Conservation (phyloP, 78 protist genomes). For the Cavenderia fasciculata region DNA sequence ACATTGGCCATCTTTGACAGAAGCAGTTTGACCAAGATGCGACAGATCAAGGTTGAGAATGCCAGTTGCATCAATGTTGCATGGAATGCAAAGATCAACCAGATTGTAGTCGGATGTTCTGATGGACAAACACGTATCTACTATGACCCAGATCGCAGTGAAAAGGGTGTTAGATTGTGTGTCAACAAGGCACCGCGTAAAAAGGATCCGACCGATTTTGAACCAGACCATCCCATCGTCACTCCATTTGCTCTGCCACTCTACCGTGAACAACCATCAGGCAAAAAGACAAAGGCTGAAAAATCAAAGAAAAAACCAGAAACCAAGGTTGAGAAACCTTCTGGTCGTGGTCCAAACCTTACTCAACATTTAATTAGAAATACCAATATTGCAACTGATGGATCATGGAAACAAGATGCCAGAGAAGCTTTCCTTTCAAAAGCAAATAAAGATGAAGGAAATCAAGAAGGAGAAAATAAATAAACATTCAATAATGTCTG, state of each 20-base stretch:
- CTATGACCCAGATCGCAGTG: conserved; percentile 40
- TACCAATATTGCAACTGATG: conserved; percentile 3
- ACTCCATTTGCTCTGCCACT: conserved; percentile 83
- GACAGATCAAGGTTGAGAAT: conserved; percentile 34
- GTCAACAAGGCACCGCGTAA: conserved; percentile 62
- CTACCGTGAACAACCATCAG: conserved; percentile 10
- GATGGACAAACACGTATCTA: conserved; percentile 61
- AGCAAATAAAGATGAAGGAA: neutral
- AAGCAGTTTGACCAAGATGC: conserved; percentile 44
- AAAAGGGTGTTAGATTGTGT: conserved; percentile 41
- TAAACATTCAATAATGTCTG: too few relatives aligned
- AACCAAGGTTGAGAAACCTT: neutral
- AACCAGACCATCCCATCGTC: conserved; percentile 56
- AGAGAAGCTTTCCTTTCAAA: conserved; percentile 42
- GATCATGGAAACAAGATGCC: conserved; percentile 53
- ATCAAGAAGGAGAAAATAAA: too few relatives aligned
- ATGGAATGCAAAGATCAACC: conserved; percentile 89
- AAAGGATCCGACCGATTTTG: conserved; percentile 43
- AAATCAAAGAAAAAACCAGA: conserved; percentile 31
- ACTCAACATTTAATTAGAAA: conserved; percentile 47
- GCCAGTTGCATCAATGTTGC: conserved; percentile 9
- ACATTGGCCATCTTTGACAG: conserved; percentile 42
- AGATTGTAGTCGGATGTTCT: conserved; percentile 79
- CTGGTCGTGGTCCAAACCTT: conserved; percentile 16
- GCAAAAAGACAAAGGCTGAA: conserved; percentile 4